Evolutionary conservation across 176 grass and related monocot species (phyloP).

Genomic region (Chloris gayana): DNA sequence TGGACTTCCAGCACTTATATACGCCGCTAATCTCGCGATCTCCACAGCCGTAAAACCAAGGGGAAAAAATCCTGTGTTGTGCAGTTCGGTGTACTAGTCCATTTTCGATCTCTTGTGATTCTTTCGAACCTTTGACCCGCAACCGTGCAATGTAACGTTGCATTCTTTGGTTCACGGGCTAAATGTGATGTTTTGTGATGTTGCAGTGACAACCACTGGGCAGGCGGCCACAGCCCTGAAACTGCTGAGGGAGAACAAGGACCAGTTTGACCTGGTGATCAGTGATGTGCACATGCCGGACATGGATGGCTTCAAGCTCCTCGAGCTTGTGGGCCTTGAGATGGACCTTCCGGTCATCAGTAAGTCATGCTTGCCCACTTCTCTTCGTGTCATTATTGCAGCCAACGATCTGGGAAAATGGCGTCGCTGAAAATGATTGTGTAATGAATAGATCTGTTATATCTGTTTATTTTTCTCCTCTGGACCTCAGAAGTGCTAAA

Average conservation of each 20-base stretch:
- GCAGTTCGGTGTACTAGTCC: background rate
- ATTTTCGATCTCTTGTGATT: conserved; percentile 20
- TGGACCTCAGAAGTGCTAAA: background rate
- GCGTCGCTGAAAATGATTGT: conserved; percentile 20
- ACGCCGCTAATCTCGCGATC: background rate
- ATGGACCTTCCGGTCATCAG: conserved; percentile 96
- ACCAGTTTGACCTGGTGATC: conserved; percentile 84
- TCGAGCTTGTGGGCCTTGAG: conserved; percentile 84
- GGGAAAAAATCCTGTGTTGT: background rate
- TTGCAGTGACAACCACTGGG: conserved; percentile 74
- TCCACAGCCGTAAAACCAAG: background rate
- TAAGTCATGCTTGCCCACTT: conserved; percentile 38
- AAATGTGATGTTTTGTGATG: conserved; percentile 26
- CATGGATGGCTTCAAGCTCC: conserved; percentile 94
- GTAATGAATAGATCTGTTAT: conserved; percentile 30
- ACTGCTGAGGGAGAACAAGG: conserved; percentile 80
- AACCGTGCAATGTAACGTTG: conserved; percentile 9
- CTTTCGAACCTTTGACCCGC: conserved; percentile 12
- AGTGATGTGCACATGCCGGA: conserved; percentile 96
- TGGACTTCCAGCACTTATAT: background rate
- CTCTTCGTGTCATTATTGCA: conserved; percentile 4
- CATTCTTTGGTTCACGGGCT: background rate
- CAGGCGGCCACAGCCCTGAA: conserved; percentile 65
- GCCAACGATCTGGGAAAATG: conserved; percentile 2
- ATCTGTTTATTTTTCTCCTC: background rate